Evolutionary conservation across 108 stramenopile species (phyloP).

Genomic region (Asterionellopsis glacialis): DNA sequence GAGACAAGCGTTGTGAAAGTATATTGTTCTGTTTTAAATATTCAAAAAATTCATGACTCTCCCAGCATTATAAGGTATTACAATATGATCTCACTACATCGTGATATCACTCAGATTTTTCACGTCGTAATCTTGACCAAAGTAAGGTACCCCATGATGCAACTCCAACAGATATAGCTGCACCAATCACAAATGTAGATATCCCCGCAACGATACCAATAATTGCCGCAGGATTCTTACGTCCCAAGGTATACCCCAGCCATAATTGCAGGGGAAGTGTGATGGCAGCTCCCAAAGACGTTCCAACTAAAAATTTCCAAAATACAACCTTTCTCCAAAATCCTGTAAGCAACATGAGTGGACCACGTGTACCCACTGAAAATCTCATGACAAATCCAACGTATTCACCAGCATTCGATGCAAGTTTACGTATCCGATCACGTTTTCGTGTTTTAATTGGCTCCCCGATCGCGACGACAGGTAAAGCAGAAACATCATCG

Average conservation of each 20-base stretch:
- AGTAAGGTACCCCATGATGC: background rate
- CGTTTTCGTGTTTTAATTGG: slow-evolving; percentile 1
- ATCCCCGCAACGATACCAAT: slow-evolving; percentile 7
- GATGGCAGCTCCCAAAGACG: slow-evolving; percentile 4
- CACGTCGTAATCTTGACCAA: background rate
- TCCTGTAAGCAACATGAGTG: slow-evolving; percentile 14
- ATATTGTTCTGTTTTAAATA: no score
- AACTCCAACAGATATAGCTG: slow-evolving; percentile 2
- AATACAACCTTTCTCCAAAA: slow-evolving; percentile 3
- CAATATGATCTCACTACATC: no score
- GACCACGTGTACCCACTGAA: slow-evolving; percentile 11
- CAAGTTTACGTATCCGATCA: background rate
- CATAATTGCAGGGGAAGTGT: slow-evolving; percentile 6
- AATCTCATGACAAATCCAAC: slow-evolving; percentile 16
- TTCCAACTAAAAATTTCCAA: slow-evolving; percentile 9
- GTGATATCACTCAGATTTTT: no score
- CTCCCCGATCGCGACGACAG: background rate
- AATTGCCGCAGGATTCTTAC: slow-evolving; percentile 12
- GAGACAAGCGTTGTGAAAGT: no score
- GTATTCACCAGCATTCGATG: slow-evolving; percentile 7
- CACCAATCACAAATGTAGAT: slow-evolving; percentile 8
- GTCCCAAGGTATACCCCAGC: slow-evolving; percentile 6
- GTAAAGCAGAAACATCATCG: background rate
- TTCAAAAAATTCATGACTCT: no score
- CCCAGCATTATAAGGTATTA: no score